Base-by-base conservation (phyloP, 75 land plant species). In the Azolla pinnata region DNA sequence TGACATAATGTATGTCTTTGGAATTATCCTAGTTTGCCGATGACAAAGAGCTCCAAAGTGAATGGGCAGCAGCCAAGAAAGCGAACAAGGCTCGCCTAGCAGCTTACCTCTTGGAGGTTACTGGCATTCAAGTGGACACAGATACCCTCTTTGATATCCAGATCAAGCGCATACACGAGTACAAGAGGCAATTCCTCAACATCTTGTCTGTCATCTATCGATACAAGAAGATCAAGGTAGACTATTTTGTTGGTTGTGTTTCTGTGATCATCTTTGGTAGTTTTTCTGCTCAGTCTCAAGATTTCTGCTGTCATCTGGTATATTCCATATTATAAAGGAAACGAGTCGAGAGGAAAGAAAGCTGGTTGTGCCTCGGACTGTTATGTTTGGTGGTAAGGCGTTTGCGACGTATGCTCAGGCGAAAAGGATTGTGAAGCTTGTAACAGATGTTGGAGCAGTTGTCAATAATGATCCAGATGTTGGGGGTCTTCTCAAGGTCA, bases 341-440 rank as follows among this genome's bases (percentile, higher is more conserved):
- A 86, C 86, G 97, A 80, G 59, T 54, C 47, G 79, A 27, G 87
- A 86, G 51, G 79, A 86, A 24, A 65, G 92, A n/a, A 79, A 71
- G 56, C 80, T 77, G 16, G 66, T 70, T 26, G 86, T 88, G 25
- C 81, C 97, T 30, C 82, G 97, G 1, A 87, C 96, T 38, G 74
- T 81, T 28, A 95, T 95, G 88, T 56, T 95, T 65, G 99, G 97
- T 45, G 97, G 99, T 31, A 95, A 95, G 63, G 99, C 99, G 45
- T 90, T 90, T 86, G 97, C 99, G 34, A 90, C 97, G 29, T 95
- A 90, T 54, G 77, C 82, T 18, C 85, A 86, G 61, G 99, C 99
- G 33, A 95, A 95, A 54, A 75, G 92, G 59, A 95, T 95, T 50
- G 97, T 95, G 56, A 83, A 82, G 64, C 84, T 95, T 54, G 87